Conservation (phyloP, 2,329 filamentous ascomycete species). For the Pseudogymnoascus sp. region DNA sequence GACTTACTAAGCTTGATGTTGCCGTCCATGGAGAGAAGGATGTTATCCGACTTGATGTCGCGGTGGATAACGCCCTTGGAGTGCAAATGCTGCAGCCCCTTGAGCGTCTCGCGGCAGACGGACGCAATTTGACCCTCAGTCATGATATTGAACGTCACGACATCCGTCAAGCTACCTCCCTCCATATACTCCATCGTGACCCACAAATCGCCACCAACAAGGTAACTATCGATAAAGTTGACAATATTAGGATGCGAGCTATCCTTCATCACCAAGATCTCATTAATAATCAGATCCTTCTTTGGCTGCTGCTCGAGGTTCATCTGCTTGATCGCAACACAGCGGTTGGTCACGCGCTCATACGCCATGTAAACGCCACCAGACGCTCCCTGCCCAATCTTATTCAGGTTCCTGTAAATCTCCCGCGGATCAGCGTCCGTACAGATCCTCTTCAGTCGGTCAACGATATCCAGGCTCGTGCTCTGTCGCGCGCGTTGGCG, state of each 20-base stretch:
- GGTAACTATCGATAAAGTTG: constrained; percentile 97
- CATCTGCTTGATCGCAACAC: constrained; percentile 99
- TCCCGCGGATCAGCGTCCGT: constrained; percentile 82
- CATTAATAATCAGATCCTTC: constrained; percentile 98
- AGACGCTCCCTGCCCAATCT: constrained; percentile 95
- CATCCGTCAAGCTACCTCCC: constrained; percentile 92
- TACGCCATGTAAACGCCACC: constrained; percentile 92
- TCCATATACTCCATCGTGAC: constrained; percentile 99
- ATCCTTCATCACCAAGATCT: constrained; percentile 98
- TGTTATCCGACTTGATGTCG: constrained; percentile 99
- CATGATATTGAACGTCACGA: constrained; percentile 99
- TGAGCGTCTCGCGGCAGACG: constrained; percentile 87
- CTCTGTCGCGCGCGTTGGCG: constrained; percentile 75
- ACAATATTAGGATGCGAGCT: constrained; percentile 98
- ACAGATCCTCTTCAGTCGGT: constrained; percentile 81
- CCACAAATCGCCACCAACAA: constrained; percentile 87
- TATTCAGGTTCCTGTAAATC: constrained; percentile 80
- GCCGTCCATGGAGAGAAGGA: constrained; percentile 85
- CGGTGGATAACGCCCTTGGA: constrained; percentile 97
- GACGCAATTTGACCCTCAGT: constrained; percentile 94
- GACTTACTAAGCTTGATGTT: constrained; percentile 93
- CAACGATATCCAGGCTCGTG: constrained; percentile 73
- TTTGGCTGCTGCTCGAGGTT: constrained; percentile 97
- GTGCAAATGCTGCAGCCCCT: constrained; percentile 88
- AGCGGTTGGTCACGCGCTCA: constrained; percentile 73